Percentiles rank a stretch among this genome's conserved stretches.
These are phyloP conservation scores for Candida succiphila DNA, from an alignment of 805 yeast genomes.

Conservation along the genomic window DNA sequence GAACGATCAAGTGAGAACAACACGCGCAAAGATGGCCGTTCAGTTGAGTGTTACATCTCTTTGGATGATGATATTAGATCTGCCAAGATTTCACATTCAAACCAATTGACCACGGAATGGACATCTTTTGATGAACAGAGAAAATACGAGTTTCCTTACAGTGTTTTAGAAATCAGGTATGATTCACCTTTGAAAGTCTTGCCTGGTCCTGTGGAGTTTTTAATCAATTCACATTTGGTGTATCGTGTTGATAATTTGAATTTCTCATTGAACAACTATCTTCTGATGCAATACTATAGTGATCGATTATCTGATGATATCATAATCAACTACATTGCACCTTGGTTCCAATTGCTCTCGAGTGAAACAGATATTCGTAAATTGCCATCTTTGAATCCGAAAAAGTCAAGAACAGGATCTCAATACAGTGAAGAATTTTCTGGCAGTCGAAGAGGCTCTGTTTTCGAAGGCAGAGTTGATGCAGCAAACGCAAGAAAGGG, in stretches of 20 bases:
- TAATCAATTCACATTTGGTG: constrained; percentile 38
- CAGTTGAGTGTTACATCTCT: constrained; percentile 21
- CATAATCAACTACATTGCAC: constrained; percentile 18
- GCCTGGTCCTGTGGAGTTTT: constrained; percentile 27
- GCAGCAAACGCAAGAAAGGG: neutral
- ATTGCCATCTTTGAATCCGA: constrained; percentile 21
- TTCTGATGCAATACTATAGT: constrained; percentile 15
- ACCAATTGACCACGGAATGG: constrained; percentile 5
- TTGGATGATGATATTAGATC: constrained; percentile 18
- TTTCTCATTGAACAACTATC: constrained; percentile 22
- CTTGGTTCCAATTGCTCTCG: constrained; percentile 21
- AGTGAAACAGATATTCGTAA: constrained; percentile 30
- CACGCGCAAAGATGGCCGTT: neutral
- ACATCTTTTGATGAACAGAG: constrained; percentile 5
- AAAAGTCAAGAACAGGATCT: neutral
- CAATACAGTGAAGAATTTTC: neutral
- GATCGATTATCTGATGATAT: constrained; percentile 10
- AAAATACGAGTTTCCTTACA: constrained; percentile 31
- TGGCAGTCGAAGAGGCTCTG: neutral
- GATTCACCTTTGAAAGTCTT: constrained; percentile 21
- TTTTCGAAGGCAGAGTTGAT: neutral
- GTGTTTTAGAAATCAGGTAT: constrained; percentile 39
- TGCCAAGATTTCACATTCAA: constrained; percentile 3
- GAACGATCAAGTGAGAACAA: constrained; percentile 2
- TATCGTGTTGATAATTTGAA: constrained; percentile 30